Conservation (phyloP, 1,139 yeast species). For the Taphrina communis region DNA sequence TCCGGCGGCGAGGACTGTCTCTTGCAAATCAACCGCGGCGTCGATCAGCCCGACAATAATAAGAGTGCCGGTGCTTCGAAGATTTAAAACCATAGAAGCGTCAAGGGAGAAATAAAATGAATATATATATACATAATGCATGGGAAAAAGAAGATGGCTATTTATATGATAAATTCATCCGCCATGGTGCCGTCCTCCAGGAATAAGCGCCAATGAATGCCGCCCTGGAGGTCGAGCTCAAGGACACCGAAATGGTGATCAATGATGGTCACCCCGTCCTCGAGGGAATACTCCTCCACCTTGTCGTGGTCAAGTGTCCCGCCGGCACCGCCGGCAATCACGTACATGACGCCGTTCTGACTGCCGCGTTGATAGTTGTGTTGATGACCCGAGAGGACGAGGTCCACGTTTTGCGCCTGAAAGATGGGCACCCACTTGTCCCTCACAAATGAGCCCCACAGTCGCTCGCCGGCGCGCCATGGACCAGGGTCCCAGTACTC, state of each 20-base stretch:
- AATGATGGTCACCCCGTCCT: constrained; percentile 22
- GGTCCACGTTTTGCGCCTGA: constrained; percentile 20
- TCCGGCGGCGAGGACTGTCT: constrained; percentile 95
- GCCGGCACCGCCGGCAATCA: constrained; percentile 37
- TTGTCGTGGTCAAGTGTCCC: constrained; percentile 30
- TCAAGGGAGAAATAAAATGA: too few relatives aligned
- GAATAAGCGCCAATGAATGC: constrained; percentile 22
- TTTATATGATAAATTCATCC: constrained; percentile 2
- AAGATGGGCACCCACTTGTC: constrained; percentile 25
- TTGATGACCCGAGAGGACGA: constrained; percentile 37
- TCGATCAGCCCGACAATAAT: constrained; percentile 41
- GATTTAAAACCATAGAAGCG: too few relatives aligned
- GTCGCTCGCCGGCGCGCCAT: constrained; percentile 26
- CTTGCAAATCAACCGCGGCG: constrained; percentile 70
- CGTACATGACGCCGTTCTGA: constrained; percentile 22
- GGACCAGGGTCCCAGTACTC: constrained; percentile 35
- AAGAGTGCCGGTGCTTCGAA: background rate
- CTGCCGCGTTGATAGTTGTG: constrained; percentile 37
- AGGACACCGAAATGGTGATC: constrained; percentile 29
- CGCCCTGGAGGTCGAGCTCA: constrained; percentile 1
- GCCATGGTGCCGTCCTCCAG: constrained; percentile 24
- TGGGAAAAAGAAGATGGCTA: background rate
- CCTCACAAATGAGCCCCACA: constrained; percentile 33
- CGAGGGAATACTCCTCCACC: constrained; percentile 21
- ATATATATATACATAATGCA: too few relatives aligned